A percentile compares a stretch with the other conserved stretches of the same genome.
Conservation (phyloP, 495 filamentous ascomycete genomes). For the Penicillium pulvis region DNA sequence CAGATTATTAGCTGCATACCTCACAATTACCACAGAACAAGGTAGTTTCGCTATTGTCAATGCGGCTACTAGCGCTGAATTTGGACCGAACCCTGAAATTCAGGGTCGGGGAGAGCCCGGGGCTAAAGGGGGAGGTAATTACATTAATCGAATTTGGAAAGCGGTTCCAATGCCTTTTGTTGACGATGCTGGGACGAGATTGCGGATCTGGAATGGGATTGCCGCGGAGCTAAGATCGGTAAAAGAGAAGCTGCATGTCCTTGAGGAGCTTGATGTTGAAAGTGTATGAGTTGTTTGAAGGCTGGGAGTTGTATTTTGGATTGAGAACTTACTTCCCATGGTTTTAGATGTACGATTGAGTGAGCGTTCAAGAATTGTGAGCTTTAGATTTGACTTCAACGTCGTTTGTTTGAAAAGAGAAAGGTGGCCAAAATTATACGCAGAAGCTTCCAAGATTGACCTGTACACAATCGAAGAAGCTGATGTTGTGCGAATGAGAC, state of each 20-base stretch:
- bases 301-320: too few species aligned
- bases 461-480: too few species aligned
- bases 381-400: too few species aligned
- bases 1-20: background rate
- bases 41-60: slow-evolving; percentile 27
- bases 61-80: slow-evolving; percentile 24
- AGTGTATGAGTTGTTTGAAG: too few species aligned
- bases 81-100: slow-evolving; percentile 22
- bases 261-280: background rate
- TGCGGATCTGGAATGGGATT: slow-evolving; percentile 21
- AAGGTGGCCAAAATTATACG: too few species aligned
- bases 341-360: too few species aligned
- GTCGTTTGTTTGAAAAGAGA: too few species aligned
- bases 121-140: slow-evolving; percentile 26
- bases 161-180: slow-evolving; percentile 12
- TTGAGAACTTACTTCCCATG: too few species aligned
- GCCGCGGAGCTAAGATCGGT: slow-evolving; percentile 16
- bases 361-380: too few species aligned
- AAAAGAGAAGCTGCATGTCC: background rate
- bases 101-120: slow-evolving; percentile 15
- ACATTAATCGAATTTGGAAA: slow-evolving; percentile 34
- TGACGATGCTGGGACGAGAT: slow-evolving; percentile 15
- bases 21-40: slow-evolving; percentile 25
- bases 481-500: too few species aligned
- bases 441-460: too few species aligned